phyloP scores from a whole-genome alignment of 345 rosid genomes.

The Rubroshorea leprosula region DNA sequence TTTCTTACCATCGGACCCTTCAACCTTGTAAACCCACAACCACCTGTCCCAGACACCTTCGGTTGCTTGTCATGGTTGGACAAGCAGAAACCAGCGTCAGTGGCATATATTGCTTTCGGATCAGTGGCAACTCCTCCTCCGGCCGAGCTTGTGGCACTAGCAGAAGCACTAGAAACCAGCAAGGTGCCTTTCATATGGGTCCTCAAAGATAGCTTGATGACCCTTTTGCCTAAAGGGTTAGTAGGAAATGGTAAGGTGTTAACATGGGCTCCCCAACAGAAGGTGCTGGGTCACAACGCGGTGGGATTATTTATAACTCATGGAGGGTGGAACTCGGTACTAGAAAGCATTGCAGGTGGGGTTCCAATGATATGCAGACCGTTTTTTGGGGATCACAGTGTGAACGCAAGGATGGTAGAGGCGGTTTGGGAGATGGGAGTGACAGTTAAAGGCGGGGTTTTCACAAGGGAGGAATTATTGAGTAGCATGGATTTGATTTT shows the following conservation, averaged over 20 bases:
- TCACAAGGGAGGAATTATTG: constrained; percentile 25
- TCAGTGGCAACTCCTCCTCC: constrained; percentile 34
- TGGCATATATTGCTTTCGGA: constrained; percentile 58
- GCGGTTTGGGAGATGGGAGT: constrained; percentile 47
- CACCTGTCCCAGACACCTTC: constrained; percentile 22
- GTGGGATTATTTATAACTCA: constrained; percentile 39
- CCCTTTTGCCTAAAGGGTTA: constrained; percentile 32
- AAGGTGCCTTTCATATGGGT: constrained; percentile 56
- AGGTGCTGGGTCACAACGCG: constrained; percentile 41
- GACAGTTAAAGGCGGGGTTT: constrained; percentile 24
- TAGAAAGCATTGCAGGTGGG: constrained; percentile 43
- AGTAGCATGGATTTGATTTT: constrained; percentile 35
- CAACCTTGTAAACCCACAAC: constrained; percentile 12
- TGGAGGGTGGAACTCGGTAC: constrained; percentile 44
- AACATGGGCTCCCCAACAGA: constrained; percentile 55
- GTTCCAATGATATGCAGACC: constrained; percentile 65
- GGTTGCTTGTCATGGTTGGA: constrained; percentile 54
- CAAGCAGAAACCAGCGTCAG: constrained; percentile 28
- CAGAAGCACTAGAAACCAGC: constrained; percentile 43
- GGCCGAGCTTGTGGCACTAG: constrained; percentile 42
- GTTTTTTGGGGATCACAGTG: constrained; percentile 41
- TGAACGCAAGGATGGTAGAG: constrained; percentile 40
- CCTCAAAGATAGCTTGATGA: constrained; percentile 19
- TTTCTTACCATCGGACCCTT: constrained; percentile 33
- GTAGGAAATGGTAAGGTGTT: constrained; percentile 39